Conservation (phyloP, 768 basidiomycete genomes). For the Termitomyces sp. region DNA sequence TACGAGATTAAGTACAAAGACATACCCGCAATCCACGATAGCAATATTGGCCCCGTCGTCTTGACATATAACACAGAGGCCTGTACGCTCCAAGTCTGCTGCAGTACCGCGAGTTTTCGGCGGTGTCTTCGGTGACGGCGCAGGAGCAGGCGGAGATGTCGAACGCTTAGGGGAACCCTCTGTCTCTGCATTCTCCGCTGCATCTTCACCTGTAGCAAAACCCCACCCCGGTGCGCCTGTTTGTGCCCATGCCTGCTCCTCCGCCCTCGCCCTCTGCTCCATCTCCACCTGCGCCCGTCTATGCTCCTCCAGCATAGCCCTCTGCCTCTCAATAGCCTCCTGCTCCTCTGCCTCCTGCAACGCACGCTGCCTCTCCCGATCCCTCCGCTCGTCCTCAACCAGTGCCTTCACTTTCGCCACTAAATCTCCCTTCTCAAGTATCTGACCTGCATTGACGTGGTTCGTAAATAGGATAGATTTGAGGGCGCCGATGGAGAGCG, state of each 20-base stretch:
- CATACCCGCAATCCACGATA: conserved; percentile 91
- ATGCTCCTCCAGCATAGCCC: conserved; percentile 16
- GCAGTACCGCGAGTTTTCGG: conserved; percentile 35
- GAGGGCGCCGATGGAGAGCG: conserved; percentile 65
- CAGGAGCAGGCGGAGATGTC: conserved; percentile 18
- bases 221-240: conserved; percentile 1
- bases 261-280: conserved; percentile 18
- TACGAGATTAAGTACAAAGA: conserved; percentile 10
- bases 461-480: conserved; percentile 81
- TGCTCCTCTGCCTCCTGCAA: conserved; percentile 44
- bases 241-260: conserved; percentile 13
- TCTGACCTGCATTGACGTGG: conserved; percentile 70
- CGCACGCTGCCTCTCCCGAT: conserved; percentile 44
- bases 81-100: conserved; percentile 56
- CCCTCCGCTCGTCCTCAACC: conserved; percentile 59
- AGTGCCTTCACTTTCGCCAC: conserved; percentile 64
- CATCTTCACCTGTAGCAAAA: conserved; percentile 9
- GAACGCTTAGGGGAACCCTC: conserved; percentile 2
- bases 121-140: conserved; percentile 17
- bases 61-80: conserved; percentile 89
- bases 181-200: neutral
- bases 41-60: conserved; percentile 94
- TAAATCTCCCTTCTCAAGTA: conserved; percentile 88
- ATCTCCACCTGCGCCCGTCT: conserved; percentile 26
- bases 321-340: conserved; percentile 34